These are phyloP conservation scores for Thuja plicata DNA, from an alignment of 83 land plant genomes.

Conservation along the genomic window DNA sequence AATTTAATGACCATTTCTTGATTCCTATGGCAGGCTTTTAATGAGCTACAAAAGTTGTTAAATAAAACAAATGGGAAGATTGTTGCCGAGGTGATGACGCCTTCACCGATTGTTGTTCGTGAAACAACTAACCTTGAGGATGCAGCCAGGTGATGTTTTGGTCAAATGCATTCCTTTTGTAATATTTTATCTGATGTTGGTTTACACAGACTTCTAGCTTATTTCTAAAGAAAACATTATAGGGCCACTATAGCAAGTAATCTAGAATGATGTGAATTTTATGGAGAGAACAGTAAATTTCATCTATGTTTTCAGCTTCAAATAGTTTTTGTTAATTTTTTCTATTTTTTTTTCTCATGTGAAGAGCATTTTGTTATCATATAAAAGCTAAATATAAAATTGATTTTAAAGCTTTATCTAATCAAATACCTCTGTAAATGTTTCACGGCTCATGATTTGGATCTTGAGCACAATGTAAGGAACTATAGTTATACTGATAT, in stretches of 20 bases:
- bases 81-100: slow-evolving; percentile 90
- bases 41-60: slow-evolving; percentile 79
- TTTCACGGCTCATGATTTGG: background rate
- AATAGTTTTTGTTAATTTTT: background rate
- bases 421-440: background rate
- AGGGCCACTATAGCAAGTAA: background rate
- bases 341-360: background rate
- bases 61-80: slow-evolving; percentile 82
- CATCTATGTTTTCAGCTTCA: background rate
- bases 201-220: background rate
- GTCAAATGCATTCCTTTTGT: background rate
- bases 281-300: background rate
- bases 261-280: background rate
- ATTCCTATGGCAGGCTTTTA: slow-evolving; percentile 61
- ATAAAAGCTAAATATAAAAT: background rate
- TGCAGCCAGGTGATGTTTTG: slow-evolving; percentile 76
- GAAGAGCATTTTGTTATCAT: background rate
- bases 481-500: background rate
- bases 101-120: slow-evolving; percentile 83
- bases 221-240: background rate
- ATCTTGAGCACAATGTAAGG: background rate
- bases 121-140: slow-evolving; percentile 87
- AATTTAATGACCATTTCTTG: background rate
- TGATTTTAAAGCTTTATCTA: background rate
- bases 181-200: background rate